Conservation (phyloP, 345 rosid genomes). For the Abelmoschus esculentus region DNA sequence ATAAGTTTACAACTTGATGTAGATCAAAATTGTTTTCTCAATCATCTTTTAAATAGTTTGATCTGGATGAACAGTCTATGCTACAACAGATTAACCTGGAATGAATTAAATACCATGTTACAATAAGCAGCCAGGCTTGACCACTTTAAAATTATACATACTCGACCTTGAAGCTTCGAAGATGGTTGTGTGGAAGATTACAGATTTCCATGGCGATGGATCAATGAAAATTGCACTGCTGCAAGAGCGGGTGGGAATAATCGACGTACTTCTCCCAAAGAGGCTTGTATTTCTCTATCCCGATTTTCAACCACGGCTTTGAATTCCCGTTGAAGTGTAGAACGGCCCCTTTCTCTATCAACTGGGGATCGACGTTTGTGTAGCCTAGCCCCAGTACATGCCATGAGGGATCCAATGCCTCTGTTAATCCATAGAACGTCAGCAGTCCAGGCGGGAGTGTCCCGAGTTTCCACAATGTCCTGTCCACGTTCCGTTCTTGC, state of each 20-base stretch:
- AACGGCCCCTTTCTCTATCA: constrained; percentile 87
- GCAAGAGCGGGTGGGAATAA: constrained; percentile 68
- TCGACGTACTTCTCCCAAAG: constrained; percentile 90
- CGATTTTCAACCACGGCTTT: constrained; percentile 97
- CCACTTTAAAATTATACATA: constrained; percentile 32
- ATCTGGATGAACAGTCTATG: constrained; percentile 15
- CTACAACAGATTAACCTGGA: constrained; percentile 30
- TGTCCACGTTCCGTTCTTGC: constrained; percentile 82
- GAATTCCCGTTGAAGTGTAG: constrained; percentile 90
- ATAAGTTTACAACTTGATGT: neutral
- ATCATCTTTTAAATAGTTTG: constrained; percentile 5
- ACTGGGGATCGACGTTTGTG: constrained; percentile 62
- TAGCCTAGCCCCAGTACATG: constrained; percentile 91
- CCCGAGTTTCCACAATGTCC: constrained; percentile 91
- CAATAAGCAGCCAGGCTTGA: constrained; percentile 38
- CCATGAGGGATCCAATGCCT: constrained; percentile 75
- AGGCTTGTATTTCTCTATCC: constrained; percentile 88
- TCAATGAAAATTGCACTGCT: constrained; percentile 87
- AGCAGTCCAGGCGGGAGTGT: constrained; percentile 84
- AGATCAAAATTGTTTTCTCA: neutral
- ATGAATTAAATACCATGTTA: constrained; percentile 19
- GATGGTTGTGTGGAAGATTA: constrained; percentile 5
- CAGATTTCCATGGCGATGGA: constrained; percentile 14
- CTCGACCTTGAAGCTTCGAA: constrained; percentile 12
- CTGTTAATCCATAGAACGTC: constrained; percentile 83